Conservation (phyloP, 2,329 filamentous ascomycete species). For the Aspergillus awamori region DNA sequence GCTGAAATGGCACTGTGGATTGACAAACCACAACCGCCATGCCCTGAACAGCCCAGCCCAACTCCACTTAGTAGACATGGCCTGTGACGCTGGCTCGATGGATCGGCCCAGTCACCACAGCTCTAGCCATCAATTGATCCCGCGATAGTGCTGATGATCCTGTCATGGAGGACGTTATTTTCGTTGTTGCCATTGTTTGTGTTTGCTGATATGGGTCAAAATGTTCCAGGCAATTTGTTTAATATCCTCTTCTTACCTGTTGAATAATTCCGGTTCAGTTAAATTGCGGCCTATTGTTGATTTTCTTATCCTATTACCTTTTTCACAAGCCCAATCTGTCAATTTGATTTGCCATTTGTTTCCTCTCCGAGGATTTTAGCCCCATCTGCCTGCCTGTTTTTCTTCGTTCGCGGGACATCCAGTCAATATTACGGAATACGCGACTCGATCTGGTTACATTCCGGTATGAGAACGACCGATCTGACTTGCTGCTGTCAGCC, state of each 20-base stretch:
- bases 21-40: constrained; percentile 11
- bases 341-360: not conserved
- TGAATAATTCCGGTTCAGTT: not conserved
- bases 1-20: constrained; percentile 7
- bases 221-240: constrained; percentile 3
- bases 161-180: not conserved
- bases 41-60: constrained; percentile 17
- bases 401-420: not conserved
- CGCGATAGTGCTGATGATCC: constrained; percentile 4
- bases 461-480: constrained; percentile 25
- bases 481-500: constrained; percentile 33
- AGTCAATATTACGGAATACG: constrained; percentile 13
- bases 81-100: constrained; percentile 16
- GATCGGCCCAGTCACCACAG: constrained; percentile 11
- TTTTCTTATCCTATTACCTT: not conserved
- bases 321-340: not conserved
- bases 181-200: not conserved
- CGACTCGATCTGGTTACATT: constrained; percentile 29
- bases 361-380: not conserved
- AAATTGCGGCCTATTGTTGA: constrained; percentile 5
- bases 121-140: constrained; percentile 12
- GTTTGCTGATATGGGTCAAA: not conserved
- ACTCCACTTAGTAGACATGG: constrained; percentile 20
- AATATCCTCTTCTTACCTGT: not conserved
- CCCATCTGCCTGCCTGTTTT: not conserved